Conservation (phyloP, 2,329 filamentous ascomycete species). For the Tolypocladium guangdongense region DNA sequence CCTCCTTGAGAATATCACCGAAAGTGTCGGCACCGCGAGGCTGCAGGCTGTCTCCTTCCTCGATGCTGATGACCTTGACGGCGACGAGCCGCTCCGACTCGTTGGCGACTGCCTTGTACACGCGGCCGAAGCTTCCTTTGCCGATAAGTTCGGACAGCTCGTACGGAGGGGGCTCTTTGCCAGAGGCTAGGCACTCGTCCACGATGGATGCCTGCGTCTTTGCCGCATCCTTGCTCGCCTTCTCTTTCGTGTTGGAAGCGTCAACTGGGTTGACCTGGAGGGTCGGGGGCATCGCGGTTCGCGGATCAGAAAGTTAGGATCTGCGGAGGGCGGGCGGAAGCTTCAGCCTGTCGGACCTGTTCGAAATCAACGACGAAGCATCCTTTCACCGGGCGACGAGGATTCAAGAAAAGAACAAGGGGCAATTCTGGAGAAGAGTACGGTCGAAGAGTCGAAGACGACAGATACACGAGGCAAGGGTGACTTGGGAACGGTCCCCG, state of each 20-base stretch:
- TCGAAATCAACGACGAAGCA: no score
- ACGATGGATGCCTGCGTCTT: constrained; percentile 56
- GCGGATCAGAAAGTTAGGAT: no score
- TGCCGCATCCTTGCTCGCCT: constrained; percentile 57
- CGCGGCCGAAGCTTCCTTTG: constrained; percentile 62
- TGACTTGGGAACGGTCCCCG: no score
- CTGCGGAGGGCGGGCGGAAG: no score
- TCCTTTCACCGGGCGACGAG: no score
- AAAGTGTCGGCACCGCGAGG: constrained; percentile 56
- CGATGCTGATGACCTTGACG: constrained; percentile 79
- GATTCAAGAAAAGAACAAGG: no score
- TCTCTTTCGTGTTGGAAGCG: constrained; percentile 38
- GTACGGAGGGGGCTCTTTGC: constrained; percentile 53
- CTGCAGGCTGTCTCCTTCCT: constrained; percentile 60
- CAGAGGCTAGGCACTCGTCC: constrained; percentile 48
- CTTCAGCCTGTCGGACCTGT: no score
- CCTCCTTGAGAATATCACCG: constrained; percentile 58
- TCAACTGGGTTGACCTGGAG: constrained; percentile 30
- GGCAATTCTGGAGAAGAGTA: no score
- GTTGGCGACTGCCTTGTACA: constrained; percentile 51
- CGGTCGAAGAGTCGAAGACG: no score
- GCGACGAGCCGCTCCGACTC: constrained; percentile 48
- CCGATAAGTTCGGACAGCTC: constrained; percentile 62
- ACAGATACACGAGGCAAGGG: no score
- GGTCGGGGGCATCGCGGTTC: constrained; percentile 26